phyloP scores from a whole-genome alignment of 1,139 yeast species.

The Candida buenavistaensis region DNA sequence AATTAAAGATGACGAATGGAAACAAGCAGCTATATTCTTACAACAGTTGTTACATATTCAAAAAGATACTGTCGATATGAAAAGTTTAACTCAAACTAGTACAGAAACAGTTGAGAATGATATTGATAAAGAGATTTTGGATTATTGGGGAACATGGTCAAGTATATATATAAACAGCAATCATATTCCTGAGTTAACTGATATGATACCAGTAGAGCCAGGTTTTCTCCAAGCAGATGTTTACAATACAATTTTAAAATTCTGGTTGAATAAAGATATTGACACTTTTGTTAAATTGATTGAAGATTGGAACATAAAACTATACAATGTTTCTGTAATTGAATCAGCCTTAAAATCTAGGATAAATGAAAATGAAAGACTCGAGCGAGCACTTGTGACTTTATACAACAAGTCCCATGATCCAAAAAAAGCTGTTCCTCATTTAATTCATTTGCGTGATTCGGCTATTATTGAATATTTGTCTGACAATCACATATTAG shows the following conservation, averaged over 20 bases:
- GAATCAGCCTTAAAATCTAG: slow-evolving; percentile 49
- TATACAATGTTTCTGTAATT: slow-evolving; percentile 51
- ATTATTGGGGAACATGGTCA: slow-evolving; percentile 72
- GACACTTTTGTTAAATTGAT: slow-evolving; percentile 43
- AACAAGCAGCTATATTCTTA: slow-evolving; percentile 54
- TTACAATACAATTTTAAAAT: slow-evolving; percentile 54
- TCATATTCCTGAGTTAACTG: slow-evolving; percentile 50
- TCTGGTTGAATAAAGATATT: slow-evolving; percentile 42
- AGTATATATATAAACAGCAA: slow-evolving; percentile 51
- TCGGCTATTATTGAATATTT: slow-evolving; percentile 57
- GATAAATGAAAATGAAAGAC: slow-evolving; percentile 22
- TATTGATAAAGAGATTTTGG: slow-evolving; percentile 30
- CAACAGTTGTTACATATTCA: slow-evolving; percentile 27
- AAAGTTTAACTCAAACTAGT: slow-evolving; percentile 26
- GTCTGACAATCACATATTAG: slow-evolving; percentile 59
- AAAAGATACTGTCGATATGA: slow-evolving; percentile 23
- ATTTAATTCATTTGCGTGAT: slow-evolving; percentile 58
- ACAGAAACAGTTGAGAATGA: slow-evolving; percentile 26
- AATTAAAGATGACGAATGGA: slow-evolving; percentile 54
- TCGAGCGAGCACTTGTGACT: slow-evolving; percentile 55
- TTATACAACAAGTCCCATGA: slow-evolving; percentile 59
- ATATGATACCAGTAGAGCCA: slow-evolving; percentile 52
- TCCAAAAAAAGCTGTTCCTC: slow-evolving; percentile 63
- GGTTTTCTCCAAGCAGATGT: slow-evolving; percentile 33
- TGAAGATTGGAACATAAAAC: slow-evolving; percentile 56